These are phyloP conservation scores for Silene conica DNA, from an alignment of 148 eudicot genomes.

Conservation along the genomic window DNA sequence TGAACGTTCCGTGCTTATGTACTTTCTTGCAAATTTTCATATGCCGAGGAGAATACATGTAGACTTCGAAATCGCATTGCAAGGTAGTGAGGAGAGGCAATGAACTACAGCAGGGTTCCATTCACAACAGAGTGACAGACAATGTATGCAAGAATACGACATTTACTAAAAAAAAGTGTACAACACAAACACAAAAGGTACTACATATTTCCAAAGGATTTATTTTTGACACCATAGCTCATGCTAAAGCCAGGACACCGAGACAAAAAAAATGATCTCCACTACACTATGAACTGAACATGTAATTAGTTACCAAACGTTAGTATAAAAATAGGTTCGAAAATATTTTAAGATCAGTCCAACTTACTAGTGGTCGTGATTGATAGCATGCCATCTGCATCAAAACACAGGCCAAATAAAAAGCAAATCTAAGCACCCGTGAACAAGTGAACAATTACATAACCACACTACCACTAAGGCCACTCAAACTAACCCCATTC, in stretches of 20 bases:
- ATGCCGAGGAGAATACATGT: not conserved
- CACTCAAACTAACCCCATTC: constrained; percentile 44
- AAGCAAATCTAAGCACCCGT: not conserved
- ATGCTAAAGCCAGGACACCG: not conserved
- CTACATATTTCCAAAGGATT: not conserved
- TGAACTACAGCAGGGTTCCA: not conserved
- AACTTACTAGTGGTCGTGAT: constrained; percentile 77
- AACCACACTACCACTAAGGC: not conserved
- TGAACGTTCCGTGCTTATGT: not conserved
- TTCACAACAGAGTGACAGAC: too few relatives aligned
- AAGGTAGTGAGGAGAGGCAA: not conserved
- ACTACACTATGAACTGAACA: not conserved
- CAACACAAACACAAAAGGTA: not conserved
- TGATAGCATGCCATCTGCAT: constrained; percentile 79
- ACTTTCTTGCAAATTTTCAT: not conserved
- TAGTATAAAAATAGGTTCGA: not conserved
- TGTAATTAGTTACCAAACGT: too few relatives aligned
- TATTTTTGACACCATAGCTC: too few relatives aligned
- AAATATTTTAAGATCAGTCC: not conserved
- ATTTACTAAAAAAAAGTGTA: not conserved
- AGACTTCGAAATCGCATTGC: too few relatives aligned
- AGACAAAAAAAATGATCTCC: too few relatives aligned
- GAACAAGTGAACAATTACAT: not conserved
- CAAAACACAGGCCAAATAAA: constrained; percentile 17
- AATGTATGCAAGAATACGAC: not conserved